Percentiles rank a stretch among this genome's conserved stretches.
phyloP scores from a whole-genome alignment of 2,329 filamentous ascomycete species.

The Pseudocercospora crystallina region DNA sequence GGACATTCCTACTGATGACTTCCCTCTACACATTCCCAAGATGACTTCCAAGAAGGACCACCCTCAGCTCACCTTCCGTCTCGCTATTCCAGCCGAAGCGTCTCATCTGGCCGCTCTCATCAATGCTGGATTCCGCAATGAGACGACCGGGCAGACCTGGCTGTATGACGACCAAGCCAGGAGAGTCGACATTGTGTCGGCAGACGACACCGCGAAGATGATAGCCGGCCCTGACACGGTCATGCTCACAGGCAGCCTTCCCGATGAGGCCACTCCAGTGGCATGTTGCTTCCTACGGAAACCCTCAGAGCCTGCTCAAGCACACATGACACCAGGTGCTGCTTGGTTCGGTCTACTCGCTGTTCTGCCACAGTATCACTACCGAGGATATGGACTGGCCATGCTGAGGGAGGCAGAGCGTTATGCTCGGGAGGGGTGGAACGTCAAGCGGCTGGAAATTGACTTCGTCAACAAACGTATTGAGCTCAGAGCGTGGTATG shows the following conservation, averaged over 20 bases:
- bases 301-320: not conserved
- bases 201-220: not conserved
- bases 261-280: not conserved
- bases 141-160: conserved; percentile 15
- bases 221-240: conserved; percentile 2
- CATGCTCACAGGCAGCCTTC: conserved; percentile 7
- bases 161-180: conserved; percentile 11
- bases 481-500: conserved; percentile 16
- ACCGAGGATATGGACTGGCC: conserved; percentile 5
- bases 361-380: conserved; percentile 1
- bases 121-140: conserved; percentile 16
- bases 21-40: not conserved
- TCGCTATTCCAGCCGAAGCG: conserved; percentile 3
- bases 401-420: conserved; percentile 7
- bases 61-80: conserved; percentile 6
- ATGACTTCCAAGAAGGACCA: not conserved
- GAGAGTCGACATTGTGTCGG: conserved; percentile 12
- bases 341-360: conserved; percentile 14
- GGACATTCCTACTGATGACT: too few species aligned
- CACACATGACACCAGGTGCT: conserved; percentile 2
- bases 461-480: conserved; percentile 11
- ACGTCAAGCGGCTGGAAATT: conserved; percentile 8
- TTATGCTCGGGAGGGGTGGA: conserved; percentile 7
- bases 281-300: conserved; percentile 11
- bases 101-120: conserved; percentile 7